Evolutionary conservation across 2,329 filamentous ascomycete genomes (phyloP).

Genomic region (Zasmidium citrigriseum): DNA sequence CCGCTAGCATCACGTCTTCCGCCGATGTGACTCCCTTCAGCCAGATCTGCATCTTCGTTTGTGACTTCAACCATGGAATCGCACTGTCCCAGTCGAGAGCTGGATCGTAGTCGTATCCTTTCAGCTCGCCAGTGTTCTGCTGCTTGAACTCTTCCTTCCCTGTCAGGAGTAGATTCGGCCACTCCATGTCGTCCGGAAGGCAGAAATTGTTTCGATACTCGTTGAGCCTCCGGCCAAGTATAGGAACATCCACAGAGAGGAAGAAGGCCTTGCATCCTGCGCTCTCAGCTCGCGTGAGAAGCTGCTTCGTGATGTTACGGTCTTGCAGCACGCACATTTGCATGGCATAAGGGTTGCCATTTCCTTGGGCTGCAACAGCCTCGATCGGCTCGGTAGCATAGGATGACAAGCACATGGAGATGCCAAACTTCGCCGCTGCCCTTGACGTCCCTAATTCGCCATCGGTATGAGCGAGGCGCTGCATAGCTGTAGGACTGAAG

Average conservation of each 20-base stretch:
- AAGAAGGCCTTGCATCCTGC: constrained; percentile 57
- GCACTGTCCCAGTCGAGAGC: constrained; percentile 47
- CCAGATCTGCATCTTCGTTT: constrained; percentile 51
- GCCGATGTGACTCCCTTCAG: constrained; percentile 43
- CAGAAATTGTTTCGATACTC: constrained; percentile 57
- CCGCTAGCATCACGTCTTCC: constrained; percentile 46
- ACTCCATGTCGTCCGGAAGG: constrained; percentile 23
- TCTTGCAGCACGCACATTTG: constrained; percentile 58
- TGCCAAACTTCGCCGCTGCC: constrained; percentile 45
- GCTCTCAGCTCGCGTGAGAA: constrained; percentile 32
- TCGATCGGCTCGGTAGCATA: constrained; percentile 52
- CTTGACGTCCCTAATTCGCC: constrained; percentile 54
- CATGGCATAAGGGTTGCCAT: constrained; percentile 50
- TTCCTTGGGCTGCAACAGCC: constrained; percentile 48
- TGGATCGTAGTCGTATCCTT: constrained; percentile 38
- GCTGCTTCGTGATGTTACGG: constrained; percentile 48
- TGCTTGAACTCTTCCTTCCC: constrained; percentile 31
- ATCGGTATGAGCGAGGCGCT: constrained; percentile 53
- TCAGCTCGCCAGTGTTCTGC: constrained; percentile 14
- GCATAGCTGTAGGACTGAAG: constrained; percentile 55
- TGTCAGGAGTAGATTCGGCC: constrained; percentile 24
- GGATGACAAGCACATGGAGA: constrained; percentile 52
- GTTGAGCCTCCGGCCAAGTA: constrained; percentile 55
- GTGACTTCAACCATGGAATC: constrained; percentile 50
- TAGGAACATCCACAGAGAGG: constrained; percentile 57